Evolutionary conservation across 208 protist genomes (phyloP), one percentile per base, ranked within the genome.

Genomic region (Crithidia sp.): DNA sequence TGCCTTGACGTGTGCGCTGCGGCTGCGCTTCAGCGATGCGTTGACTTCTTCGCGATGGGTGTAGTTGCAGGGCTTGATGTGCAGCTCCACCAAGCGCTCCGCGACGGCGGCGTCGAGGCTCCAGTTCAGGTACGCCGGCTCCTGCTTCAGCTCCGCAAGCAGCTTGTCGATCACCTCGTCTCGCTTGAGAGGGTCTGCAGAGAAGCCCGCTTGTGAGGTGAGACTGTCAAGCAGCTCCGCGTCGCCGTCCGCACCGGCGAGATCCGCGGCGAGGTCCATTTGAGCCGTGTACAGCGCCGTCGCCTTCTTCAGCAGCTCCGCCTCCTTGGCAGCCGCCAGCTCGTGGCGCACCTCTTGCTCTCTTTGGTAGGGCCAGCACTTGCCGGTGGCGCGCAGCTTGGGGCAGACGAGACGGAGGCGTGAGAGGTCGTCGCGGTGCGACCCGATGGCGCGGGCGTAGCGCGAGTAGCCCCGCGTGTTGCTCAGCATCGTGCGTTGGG

Each of bases 121-220:
- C 89, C 91, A 96, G 63, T 91, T 80, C 44, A 79, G 67, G 59
- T 94, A 96, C 36, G 77, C 80, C 43, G 84, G 77, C 77, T 94
- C 87, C 69, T 79, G 64, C 76, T 91, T 89, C 54, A 96, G 77
- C 80, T 93, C 89, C 13, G 77, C 79, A 13, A 96, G 56, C 17
- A 93, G 79, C 12, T 60, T 60, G 9, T 37, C 40, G 4, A 92
- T 62, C 47, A 88, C 69, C 50, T 83, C 71, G n/a, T 12, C 49
- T 44, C 64, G 66, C 53, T 67, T 70, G 9, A 56, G 12, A 8
- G 69, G 67, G 37, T 79, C 77, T 0, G 68, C n/a, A 3, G 76
- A 74, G 53, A 79, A 79, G 62, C 44, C 70, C 10, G 45, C 68
- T 28, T 56, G 64, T 6, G 66, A 7, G 17, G 62, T 62, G 7